Percentiles rank a stretch among this genome's conserved stretches.
phyloP scores from a whole-genome alignment of 2,329 filamentous ascomycete genomes.

The Fusarium siculi region DNA sequence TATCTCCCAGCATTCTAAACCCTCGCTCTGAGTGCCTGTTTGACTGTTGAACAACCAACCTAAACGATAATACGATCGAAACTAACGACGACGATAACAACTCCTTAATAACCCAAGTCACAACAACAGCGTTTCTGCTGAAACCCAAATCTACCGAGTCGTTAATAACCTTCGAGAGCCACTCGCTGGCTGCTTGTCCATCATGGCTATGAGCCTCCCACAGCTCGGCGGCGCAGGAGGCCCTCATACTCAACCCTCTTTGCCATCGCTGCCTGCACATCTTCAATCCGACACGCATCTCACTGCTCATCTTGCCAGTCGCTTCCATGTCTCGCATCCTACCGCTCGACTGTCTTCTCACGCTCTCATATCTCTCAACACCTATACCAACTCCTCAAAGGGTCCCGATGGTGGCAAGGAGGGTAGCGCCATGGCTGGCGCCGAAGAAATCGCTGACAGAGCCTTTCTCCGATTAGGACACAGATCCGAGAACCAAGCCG shows the following conservation, averaged over 20 bases:
- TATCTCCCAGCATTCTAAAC: slow-evolving; percentile 31
- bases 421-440: slow-evolving; percentile 90
- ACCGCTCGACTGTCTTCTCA: slow-evolving; percentile 92
- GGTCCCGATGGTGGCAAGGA: slow-evolving; percentile 91
- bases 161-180: slow-evolving; percentile 36
- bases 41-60: slow-evolving; percentile 15
- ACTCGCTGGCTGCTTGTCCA: slow-evolving; percentile 51
- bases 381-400: slow-evolving; percentile 88
- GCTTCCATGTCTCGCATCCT: slow-evolving; percentile 91
- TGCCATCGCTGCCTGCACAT: slow-evolving; percentile 88
- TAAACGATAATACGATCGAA: slow-evolving; percentile 1
- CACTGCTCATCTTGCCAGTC: slow-evolving; percentile 84
- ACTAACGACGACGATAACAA: slow-evolving; percentile 14
- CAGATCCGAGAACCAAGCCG: slow-evolving; percentile 90
- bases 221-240: slow-evolving; percentile 63
- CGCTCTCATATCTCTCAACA: slow-evolving; percentile 91
- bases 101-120: slow-evolving; percentile 8
- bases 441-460: slow-evolving; percentile 88
- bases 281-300: slow-evolving; percentile 81
- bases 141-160: slow-evolving; percentile 23
- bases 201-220: slow-evolving; percentile 71
- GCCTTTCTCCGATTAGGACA: slow-evolving; percentile 87
- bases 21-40: slow-evolving; percentile 40
- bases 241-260: slow-evolving; percentile 82
- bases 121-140: not conserved